Percentiles rank a stretch among this genome's conserved stretches.
Evolutionary conservation across 371 early-diverging fungal genomes (phyloP).

Genomic region (Rhizopus stolonifer): DNA sequence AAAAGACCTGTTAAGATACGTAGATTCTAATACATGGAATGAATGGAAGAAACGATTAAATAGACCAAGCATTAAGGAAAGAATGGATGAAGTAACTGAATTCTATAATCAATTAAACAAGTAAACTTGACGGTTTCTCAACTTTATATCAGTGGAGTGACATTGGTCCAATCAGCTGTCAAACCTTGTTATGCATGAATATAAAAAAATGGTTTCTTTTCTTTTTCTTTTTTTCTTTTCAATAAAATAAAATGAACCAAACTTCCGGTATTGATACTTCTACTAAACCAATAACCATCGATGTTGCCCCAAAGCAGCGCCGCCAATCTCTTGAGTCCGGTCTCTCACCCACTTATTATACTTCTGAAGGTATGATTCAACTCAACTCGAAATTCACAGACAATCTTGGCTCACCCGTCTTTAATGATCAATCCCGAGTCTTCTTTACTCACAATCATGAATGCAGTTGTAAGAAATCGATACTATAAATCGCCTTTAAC

Average conservation of each 20-base stretch:
- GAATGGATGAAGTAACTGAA: conserved; percentile 19
- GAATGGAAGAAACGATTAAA: conserved; percentile 30
- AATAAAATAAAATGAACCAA: conserved; percentile 14
- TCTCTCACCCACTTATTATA: conserved; percentile 22
- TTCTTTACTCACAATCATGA: conserved; percentile 16
- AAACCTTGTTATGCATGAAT: neutral
- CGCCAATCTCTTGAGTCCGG: conserved; percentile 10
- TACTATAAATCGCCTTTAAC: no score
- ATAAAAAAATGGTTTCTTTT: neutral
- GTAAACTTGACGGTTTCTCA: neutral
- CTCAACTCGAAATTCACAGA: neutral
- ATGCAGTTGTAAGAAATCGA: conserved; percentile 26
- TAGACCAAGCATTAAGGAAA: conserved; percentile 25
- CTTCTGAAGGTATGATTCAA: conserved; percentile 10
- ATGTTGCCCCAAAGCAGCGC: conserved; percentile 1
- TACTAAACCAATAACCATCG: conserved; percentile 7
- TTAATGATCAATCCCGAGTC: conserved; percentile 18
- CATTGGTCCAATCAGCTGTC: neutral
- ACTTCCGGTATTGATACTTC: conserved; percentile 11
- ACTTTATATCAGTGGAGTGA: neutral
- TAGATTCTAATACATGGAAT: conserved; percentile 19
- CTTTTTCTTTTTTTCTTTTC: neutral
- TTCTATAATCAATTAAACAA: conserved; percentile 1
- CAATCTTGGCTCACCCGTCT: conserved; percentile 14
- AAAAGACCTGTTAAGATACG: conserved; percentile 4